Evolutionary conservation across 2,329 filamentous ascomycete species (phyloP), one percentile per base, ranked within the genome.

Genomic region (Dactylonectria estremocensis): DNA sequence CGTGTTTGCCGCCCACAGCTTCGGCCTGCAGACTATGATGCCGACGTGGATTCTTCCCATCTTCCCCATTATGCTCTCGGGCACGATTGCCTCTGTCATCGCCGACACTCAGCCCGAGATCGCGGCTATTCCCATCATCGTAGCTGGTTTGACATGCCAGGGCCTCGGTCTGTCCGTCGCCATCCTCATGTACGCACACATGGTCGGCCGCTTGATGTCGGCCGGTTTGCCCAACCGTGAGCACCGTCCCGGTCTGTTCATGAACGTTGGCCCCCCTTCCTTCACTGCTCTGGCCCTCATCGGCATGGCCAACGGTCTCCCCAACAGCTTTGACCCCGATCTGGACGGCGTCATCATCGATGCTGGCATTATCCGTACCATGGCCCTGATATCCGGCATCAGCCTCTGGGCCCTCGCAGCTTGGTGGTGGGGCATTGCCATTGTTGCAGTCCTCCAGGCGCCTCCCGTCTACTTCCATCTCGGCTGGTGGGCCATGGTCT

Each of bases 11-110:
- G 80, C 82, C 3, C 86, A 88, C 75, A 86, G 80, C 64, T 90
- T 91, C 67, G 84, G 83, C 2, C 82, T 93, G 7, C 86, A 89
- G 61, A 89, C 87, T 54, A 92, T 93, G 87, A 92, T 91, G 85
- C 92, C 92, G 0, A 90, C 90, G 0, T 93, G 91, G 91, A 89
- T 93, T 65, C 82, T 94, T 5, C 91, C 91, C n/a, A 90, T 93
- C 72, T 94, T 93, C 77, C 91, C 91, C 11, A 84, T 92, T 77
- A 93, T 94, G 91, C 85, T 94, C 10, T 87, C 87, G 0, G 92
- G 92, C 2, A 93, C 91, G 2, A 89, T 94, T 50, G 91, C 92
- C 2, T 88, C 89, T 1, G 87, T 91, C 68, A 91, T 93, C 57
- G 86, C 87, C 11, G 82, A 84, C 9, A 85, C 85, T 1, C 91